phyloP scores from a whole-genome alignment of 257 asterid species.

The Nicotiana paniculata region DNA sequence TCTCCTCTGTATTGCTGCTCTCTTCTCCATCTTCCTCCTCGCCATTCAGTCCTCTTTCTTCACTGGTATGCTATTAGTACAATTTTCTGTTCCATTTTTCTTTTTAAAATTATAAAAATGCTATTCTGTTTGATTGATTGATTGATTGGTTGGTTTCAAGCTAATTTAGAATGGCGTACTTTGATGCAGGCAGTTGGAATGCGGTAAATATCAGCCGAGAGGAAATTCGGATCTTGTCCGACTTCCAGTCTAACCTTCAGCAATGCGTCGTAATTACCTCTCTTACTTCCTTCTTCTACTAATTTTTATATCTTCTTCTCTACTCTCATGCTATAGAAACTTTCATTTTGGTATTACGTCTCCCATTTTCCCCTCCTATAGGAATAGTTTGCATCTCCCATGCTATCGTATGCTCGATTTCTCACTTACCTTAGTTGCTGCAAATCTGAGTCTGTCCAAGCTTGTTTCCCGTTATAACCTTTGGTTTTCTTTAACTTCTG shows the following conservation, averaged over 20 bases:
- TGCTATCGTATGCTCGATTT: neutral
- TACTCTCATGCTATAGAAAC: neutral
- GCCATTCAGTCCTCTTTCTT: conserved; percentile 53
- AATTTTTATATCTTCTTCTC: too few relatives aligned
- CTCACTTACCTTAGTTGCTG: neutral
- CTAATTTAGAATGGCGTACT: neutral
- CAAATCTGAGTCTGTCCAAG: neutral
- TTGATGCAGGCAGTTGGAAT: conserved; percentile 34
- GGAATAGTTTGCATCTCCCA: too few relatives aligned
- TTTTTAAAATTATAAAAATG: too few relatives aligned
- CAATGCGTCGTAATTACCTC: conserved; percentile 68
- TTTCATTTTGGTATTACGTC: neutral
- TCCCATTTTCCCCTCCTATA: neutral
- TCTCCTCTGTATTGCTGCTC: conserved; percentile 62
- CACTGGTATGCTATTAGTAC: conserved; percentile 22
- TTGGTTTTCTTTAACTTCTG: neutral
- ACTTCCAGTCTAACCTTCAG: conserved; percentile 67
- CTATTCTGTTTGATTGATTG: neutral
- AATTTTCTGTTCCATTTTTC: neutral
- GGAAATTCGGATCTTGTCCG: conserved; percentile 46
- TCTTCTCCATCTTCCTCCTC: conserved; percentile 59
- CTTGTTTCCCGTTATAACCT: neutral
- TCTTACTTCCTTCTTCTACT: neutral
- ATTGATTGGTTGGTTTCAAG: neutral
- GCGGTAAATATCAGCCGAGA: conserved; percentile 14